Evolutionary conservation across 1,139 yeast genomes (phyloP).

Genomic region (Saccharomyces hybrid): DNA sequence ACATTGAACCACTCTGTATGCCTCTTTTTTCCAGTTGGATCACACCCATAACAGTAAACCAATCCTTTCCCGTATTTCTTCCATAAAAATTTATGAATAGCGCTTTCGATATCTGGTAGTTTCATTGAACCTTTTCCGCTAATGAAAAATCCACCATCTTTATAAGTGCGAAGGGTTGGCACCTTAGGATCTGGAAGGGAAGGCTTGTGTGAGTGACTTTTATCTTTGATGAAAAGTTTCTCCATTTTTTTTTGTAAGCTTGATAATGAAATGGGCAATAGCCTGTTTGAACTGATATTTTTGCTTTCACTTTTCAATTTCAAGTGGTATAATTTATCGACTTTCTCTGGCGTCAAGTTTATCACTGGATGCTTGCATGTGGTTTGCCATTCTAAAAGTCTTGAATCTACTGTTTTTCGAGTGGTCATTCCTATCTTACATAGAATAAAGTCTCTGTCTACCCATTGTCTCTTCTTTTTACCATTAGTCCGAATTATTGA

Average conservation of each 20-base stretch:
- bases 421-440: conserved; percentile 31
- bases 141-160: conserved; percentile 22
- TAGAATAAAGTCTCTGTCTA: conserved; percentile 16
- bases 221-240: background rate
- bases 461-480: conserved; percentile 16
- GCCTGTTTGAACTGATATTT: background rate
- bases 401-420: conserved; percentile 17
- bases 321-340: conserved; percentile 8
- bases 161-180: conserved; percentile 12
- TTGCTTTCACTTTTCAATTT: background rate
- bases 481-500: conserved; percentile 13
- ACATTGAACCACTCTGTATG: conserved; percentile 30
- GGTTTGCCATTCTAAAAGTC: conserved; percentile 26
- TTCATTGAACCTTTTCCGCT: conserved; percentile 14
- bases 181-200: background rate
- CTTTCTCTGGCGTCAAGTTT: conserved; percentile 22
- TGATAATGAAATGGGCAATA: conserved; percentile 7
- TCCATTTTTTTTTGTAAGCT: conserved; percentile 8
- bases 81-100: conserved; percentile 25
- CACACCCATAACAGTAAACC: conserved; percentile 27
- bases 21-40: conserved; percentile 15
- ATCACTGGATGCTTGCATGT: conserved; percentile 24
- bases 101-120: conserved; percentile 19
- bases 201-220: conserved; percentile 1
- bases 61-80: conserved; percentile 26